These are phyloP conservation scores for Capronia epimyces DNA, from an alignment of 2,329 filamentous ascomycete genomes.

Conservation along the genomic window DNA sequence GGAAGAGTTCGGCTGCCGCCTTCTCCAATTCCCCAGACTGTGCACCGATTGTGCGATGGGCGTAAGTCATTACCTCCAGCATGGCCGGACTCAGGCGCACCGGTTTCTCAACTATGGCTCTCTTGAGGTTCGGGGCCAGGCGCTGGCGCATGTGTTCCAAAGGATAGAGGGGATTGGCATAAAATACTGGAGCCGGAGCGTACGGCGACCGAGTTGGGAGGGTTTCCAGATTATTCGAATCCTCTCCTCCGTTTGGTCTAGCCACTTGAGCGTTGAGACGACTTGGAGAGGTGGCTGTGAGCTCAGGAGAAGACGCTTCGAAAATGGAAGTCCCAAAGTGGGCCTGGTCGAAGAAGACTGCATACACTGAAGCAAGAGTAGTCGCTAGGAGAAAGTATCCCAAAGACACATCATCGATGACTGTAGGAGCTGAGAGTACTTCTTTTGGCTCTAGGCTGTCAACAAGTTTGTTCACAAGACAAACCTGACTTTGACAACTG, in stretches of 20 bases:
- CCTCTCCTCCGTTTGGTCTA: conserved; percentile 5
- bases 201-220: conserved; percentile 40
- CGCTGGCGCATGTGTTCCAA: conserved; percentile 22
- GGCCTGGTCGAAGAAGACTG: conserved; percentile 49
- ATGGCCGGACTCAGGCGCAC: conserved; percentile 46
- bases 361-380: conserved; percentile 45
- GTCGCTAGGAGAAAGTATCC: conserved; percentile 54
- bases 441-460: conserved; percentile 30
- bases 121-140: conserved; percentile 41
- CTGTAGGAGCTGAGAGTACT: conserved; percentile 46
- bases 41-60: conserved; percentile 43
- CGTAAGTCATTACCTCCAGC: conserved; percentile 44
- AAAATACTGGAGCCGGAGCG: conserved; percentile 23
- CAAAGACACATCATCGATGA: conserved; percentile 52
- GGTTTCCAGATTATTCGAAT: conserved; percentile 22
- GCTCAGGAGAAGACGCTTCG: conserved; percentile 14
- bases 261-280: conserved; percentile 21
- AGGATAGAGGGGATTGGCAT: conserved; percentile 18
- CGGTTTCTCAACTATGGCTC: conserved; percentile 41
- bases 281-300: conserved; percentile 9
- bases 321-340: conserved; percentile 25
- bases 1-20: conserved; percentile 49
- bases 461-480: conserved; percentile 47
- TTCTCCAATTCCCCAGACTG: conserved; percentile 44
- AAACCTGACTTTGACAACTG: conserved; percentile 49